Percentiles rank a stretch among this genome's conserved stretches.
Conservation (phyloP, 2,329 filamentous ascomycete genomes). For the Xylariomycetidae sp. region DNA sequence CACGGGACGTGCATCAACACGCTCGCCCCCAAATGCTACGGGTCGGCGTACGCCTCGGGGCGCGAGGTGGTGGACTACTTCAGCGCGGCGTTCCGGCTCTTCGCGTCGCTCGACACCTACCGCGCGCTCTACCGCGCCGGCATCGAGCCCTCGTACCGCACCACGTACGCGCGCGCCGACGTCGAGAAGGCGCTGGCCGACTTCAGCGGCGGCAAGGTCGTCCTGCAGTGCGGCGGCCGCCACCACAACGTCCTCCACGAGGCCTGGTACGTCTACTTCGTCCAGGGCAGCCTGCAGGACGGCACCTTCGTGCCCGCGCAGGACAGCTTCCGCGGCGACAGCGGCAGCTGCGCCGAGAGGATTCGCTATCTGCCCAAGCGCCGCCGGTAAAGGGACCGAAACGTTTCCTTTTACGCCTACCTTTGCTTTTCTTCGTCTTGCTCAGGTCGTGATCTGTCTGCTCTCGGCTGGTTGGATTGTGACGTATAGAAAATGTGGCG, state of each 20-base stretch:
- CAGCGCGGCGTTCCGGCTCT: constrained; percentile 34
- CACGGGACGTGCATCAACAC: constrained; percentile 70
- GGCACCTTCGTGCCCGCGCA: constrained; percentile 40
- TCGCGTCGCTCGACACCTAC: constrained; percentile 37
- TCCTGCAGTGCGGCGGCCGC: constrained; percentile 35
- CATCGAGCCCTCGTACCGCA: constrained; percentile 29
- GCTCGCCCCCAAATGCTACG: constrained; percentile 59
- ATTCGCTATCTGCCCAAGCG: constrained; percentile 36
- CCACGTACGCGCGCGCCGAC: constrained; percentile 36
- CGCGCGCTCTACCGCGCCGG: constrained; percentile 30
- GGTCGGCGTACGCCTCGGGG: constrained; percentile 39
- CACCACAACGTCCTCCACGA: constrained; percentile 38
- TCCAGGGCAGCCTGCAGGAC: constrained; percentile 44
- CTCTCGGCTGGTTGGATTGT: no score
- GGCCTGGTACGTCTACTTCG: constrained; percentile 49
- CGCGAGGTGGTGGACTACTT: constrained; percentile 41
- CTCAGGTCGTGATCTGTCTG: no score
- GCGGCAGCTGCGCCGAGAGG: constrained; percentile 32
- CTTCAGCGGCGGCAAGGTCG: constrained; percentile 38
- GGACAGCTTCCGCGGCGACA: constrained; percentile 31
- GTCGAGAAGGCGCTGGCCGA: constrained; percentile 36
- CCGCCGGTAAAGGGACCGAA: background rate
- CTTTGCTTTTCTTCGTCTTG: no score
- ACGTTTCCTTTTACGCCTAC: no score
- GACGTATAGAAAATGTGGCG: no score